Base-by-base conservation (phyloP, 2,329 filamentous ascomycete genomes). In the Cryphonectria japonica region DNA sequence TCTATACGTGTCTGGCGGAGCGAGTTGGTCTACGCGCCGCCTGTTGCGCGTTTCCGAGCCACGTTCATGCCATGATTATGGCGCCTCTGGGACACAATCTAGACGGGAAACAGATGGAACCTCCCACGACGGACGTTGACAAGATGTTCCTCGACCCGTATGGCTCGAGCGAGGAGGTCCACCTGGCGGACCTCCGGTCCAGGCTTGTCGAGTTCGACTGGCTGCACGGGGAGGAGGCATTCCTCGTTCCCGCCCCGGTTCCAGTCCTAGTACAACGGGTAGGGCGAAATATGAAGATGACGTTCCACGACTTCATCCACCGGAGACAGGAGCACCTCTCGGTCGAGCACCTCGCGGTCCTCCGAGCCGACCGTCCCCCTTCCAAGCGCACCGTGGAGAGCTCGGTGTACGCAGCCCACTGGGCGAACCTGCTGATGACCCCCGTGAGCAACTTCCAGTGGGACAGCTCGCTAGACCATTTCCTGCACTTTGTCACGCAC, bases 91-190 rank as follows among this genome's bases (percentile, higher is more conserved):
- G 88, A 2, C 79, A 87, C 75, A 89, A 90, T 43, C 81, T 94
- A 66, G 88, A 94, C 77, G 88, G 83, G 29, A 75, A 75, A 16
- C 76, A 76, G 37, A 71, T 82, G 8, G 76, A 79, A 9, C 76
- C 78, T 16, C 79, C 85, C 0, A 80, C 85, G 64, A 82, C 83
- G 37, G 75, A 79, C 19, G 75, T 76, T 72, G 84, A 86, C 71
- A 83, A 85, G 63, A 95, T 97, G 88, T 97, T 93, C 78, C 85
- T 98, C 74, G 93, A 97, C 77, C 94, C 95, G 0, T 97, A 93
- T 79, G 87, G 89, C 39, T 89, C 87, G 2, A 86, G 89, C 46
- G 81, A 87, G 19, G 94, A 97, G 79, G 87, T 95, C 0, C 83
- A 86, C 0, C 79, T 88, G 16, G 81, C 83, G 1, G 83, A 87